Conservation (phyloP, 2,329 filamentous ascomycete genomes). For the Colletotrichum camelliae region DNA sequence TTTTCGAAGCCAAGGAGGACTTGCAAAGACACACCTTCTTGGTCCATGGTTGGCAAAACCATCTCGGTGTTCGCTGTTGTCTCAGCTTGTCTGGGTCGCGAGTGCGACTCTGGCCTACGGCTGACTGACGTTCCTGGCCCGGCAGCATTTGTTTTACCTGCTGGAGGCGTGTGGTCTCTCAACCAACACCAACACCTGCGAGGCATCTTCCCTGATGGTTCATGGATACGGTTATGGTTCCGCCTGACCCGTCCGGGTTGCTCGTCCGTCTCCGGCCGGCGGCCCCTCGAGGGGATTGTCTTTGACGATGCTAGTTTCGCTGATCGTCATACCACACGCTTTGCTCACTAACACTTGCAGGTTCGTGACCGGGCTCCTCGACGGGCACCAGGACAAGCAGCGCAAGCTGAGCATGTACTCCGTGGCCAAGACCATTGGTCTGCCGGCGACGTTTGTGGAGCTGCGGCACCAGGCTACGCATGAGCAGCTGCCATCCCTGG, state of each 20-base stretch:
- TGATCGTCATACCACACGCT: not conserved
- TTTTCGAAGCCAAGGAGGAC: not conserved
- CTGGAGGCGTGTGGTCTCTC: not conserved
- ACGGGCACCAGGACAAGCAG: slow-evolving; percentile 72
- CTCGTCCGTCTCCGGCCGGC: not conserved
- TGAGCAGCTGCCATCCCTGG: slow-evolving; percentile 80
- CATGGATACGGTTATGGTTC: not conserved
- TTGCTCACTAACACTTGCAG: slow-evolving; percentile 40
- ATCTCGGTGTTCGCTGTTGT: not conserved
- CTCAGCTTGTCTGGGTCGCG: slow-evolving; percentile 1
- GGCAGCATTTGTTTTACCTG: not conserved
- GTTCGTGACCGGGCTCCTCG: slow-evolving; percentile 82
- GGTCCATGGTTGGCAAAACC: not conserved
- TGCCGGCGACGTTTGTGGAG: slow-evolving; percentile 85
- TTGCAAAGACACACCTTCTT: not conserved
- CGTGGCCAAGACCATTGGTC: slow-evolving; percentile 69
- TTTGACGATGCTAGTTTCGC: not conserved
- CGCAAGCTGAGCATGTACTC: slow-evolving; percentile 77
- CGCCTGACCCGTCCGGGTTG: not conserved
- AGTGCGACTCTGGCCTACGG: not conserved
- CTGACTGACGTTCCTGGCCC: slow-evolving; percentile 4
- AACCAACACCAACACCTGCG: not conserved
- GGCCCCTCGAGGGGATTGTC: not conserved
- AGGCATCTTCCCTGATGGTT: not conserved
- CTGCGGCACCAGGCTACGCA: slow-evolving; percentile 90